Conservation (phyloP, 2,329 filamentous ascomycete species). For the Blastomyces emzantsi region DNA sequence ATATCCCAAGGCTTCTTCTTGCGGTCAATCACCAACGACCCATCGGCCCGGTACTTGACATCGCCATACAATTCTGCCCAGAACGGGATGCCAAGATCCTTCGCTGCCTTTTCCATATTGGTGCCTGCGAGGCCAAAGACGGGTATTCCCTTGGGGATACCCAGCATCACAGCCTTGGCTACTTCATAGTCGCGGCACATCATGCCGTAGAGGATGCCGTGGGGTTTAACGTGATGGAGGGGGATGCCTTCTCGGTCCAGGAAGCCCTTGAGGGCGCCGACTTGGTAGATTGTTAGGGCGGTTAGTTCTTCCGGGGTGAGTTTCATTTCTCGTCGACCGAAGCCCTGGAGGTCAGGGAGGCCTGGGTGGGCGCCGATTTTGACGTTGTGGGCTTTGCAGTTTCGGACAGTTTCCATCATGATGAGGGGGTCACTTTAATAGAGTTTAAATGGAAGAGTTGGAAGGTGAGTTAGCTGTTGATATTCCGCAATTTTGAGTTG, state of each 20-base stretch:
- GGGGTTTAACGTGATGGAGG: conserved; percentile 55
- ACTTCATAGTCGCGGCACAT: conserved; percentile 45
- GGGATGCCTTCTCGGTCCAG: conserved; percentile 47
- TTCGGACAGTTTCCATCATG: conserved; percentile 51
- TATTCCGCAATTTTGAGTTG: not conserved
- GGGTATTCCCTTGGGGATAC: conserved; percentile 42
- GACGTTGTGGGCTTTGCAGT: conserved; percentile 50
- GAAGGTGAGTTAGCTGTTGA: not conserved
- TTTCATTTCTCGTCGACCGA: conserved; percentile 54
- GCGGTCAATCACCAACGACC: conserved; percentile 47
- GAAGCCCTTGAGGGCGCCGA: conserved; percentile 54
- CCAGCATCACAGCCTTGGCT: conserved; percentile 46
- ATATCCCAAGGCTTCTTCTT: conserved; percentile 47
- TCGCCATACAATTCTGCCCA: conserved; percentile 49
- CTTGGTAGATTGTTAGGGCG: conserved; percentile 52
- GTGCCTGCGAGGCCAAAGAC: conserved; percentile 50
- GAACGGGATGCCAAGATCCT: conserved; percentile 46
- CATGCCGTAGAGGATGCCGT: conserved; percentile 52
- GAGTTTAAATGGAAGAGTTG: not conserved
- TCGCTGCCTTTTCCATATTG: conserved; percentile 45
- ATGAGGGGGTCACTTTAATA: conserved; percentile 50
- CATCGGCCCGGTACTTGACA: conserved; percentile 46
- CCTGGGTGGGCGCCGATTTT: conserved; percentile 55
- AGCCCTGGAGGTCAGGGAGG: conserved; percentile 56
- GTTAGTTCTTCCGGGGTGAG: conserved; percentile 49